Evolutionary conservation across 495 filamentous ascomycete species (phyloP), one percentile per base, ranked within the genome.

Genomic region (Penicillium atrosanguineum): DNA sequence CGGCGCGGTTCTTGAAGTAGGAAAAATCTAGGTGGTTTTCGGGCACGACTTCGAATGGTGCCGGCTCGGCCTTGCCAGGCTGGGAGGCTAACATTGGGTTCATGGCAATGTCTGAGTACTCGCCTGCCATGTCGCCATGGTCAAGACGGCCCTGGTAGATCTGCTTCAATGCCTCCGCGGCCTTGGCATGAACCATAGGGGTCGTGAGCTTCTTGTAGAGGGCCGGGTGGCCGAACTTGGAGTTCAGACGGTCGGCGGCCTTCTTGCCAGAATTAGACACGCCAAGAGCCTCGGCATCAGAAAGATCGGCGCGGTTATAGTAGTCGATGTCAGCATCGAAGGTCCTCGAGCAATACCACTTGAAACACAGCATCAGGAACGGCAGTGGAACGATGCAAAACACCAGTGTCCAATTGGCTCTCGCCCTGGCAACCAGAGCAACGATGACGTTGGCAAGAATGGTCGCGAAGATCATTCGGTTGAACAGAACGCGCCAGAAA

Each of bases 161-260:
- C 40, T 86, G 80, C 34, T 84, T 85, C 31, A 98, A 80, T 34
- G 90, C 79, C 46, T 91, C 88, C 53, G 91, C 86, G 16, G 91
- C 90, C 66, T 87, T 93, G 38, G 89, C 89, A 56, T 94, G 88
- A 11, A 98, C 93, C 94, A 98, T 98, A 0, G 94, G 94, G 0
- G 90, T 95, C 58, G 93, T 89, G 44, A 98, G 81, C 7, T 87
- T 86, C 59, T 87, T 88, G 72, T 89, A 95, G 18, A 98, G 83
- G 12, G 88, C 92, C 15, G 94, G 94, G 65, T 97, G 89, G 5
- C 91, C 91, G 69, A 96, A 98, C 38, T 90, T 84, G 38, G 85
- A 78, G 34, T 79, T 86, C 4, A 97, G 82, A 19, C 88, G 85
- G 49, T 95, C 91, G 39, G 77, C 83, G 2, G 74, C 69, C 54